These are phyloP conservation scores for Ceratocystis variospora DNA, from an alignment of 2,329 filamentous ascomycete species.

Conservation along the genomic window DNA sequence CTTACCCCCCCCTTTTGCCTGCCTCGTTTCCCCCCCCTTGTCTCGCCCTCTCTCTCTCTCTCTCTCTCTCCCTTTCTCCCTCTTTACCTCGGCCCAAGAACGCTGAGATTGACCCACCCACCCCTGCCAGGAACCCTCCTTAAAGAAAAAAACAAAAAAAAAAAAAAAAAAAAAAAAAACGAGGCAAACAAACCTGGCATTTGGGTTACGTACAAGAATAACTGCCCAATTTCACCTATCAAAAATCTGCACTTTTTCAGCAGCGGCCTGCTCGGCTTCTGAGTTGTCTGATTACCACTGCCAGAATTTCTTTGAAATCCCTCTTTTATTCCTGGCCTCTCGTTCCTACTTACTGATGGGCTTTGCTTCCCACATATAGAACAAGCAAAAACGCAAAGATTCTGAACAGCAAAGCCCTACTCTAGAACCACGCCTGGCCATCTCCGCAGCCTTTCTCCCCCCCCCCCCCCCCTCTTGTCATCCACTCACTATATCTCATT, in stretches of 20 bases:
- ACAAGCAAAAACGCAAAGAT: not conserved
- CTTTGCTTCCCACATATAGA: not conserved
- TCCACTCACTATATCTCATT: not conserved
- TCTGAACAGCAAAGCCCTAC: not conserved
- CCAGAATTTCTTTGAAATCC: too few species aligned
- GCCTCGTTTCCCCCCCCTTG: too few species aligned
- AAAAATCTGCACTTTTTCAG: not conserved
- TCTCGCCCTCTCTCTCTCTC: too few species aligned
- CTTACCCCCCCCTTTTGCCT: too few species aligned
- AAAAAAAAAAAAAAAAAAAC: too few species aligned
- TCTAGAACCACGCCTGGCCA: not conserved
- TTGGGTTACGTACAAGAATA: conserved; percentile 14
- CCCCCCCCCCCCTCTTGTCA: not conserved
- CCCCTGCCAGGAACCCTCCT: too few species aligned
- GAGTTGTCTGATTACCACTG: not conserved
- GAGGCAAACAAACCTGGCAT: conserved; percentile 7
- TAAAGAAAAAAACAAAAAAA: too few species aligned
- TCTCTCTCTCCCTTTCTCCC: too few species aligned
- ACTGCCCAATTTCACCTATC: not conserved
- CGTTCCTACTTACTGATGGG: not conserved
- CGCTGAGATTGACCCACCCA: too few species aligned
- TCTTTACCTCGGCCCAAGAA: too few species aligned
- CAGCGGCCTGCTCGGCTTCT: not conserved
- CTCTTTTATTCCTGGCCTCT: not conserved
- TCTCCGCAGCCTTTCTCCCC: not conserved